Evolutionary conservation across 2,329 filamentous ascomycete species (phyloP).

Genomic region (Hypoxylon sp.): DNA sequence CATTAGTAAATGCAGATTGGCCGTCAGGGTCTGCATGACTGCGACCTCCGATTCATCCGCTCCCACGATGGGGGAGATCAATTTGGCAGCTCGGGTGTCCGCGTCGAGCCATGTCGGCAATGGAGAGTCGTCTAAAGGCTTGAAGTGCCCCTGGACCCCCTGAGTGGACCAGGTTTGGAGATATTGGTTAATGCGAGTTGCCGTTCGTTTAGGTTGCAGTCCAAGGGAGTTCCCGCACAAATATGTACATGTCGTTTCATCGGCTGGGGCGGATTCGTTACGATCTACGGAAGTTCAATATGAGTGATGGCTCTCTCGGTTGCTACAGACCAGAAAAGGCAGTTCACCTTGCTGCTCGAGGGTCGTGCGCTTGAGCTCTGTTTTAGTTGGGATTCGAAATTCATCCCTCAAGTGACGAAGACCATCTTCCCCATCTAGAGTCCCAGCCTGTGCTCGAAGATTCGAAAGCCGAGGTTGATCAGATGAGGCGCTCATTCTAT

Average conservation of each 20-base stretch:
- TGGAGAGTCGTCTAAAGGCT: constrained; percentile 68
- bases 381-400: constrained; percentile 45
- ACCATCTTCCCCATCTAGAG: constrained; percentile 41
- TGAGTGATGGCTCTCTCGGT: constrained; percentile 26
- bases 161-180: constrained; percentile 79
- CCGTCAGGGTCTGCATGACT: constrained; percentile 82
- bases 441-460: constrained; percentile 43
- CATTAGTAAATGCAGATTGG: constrained; percentile 80
- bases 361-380: constrained; percentile 45
- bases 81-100: constrained; percentile 71
- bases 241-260: constrained; percentile 63
- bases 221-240: constrained; percentile 84
- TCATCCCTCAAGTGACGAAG: constrained; percentile 44
- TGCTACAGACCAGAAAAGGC: constrained; percentile 26
- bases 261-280: constrained; percentile 37
- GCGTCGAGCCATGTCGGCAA: constrained; percentile 72
- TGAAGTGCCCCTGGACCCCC: constrained; percentile 81
- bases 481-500: constrained; percentile 36
- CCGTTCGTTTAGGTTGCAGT: constrained; percentile 73
- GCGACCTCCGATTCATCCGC: constrained; percentile 74
- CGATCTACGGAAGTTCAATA: constrained; percentile 41
- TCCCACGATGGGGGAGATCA: constrained; percentile 76
- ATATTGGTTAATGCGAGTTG: constrained; percentile 72
- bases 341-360: constrained; percentile 37
- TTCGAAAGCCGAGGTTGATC: constrained; percentile 37